These are phyloP conservation scores for Holtermannia corniformis DNA, from an alignment of 768 basidiomycete species.

Conservation along the genomic window DNA sequence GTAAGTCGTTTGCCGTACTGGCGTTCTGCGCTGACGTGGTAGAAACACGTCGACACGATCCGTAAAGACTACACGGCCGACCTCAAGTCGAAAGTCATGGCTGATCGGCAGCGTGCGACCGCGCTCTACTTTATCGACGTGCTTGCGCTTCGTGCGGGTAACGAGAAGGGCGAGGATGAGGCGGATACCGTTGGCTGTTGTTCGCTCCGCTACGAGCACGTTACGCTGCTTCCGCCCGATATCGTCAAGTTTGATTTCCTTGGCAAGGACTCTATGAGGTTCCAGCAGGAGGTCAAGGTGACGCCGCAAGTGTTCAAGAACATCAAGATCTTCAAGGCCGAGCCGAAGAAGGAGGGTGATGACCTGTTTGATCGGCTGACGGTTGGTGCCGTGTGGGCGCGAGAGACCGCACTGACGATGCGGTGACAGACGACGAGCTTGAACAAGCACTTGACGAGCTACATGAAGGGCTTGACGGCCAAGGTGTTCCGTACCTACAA, in stretches of 20 bases:
- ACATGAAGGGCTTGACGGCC: constrained; percentile 96
- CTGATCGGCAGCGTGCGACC: constrained; percentile 91
- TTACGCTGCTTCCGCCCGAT: constrained; percentile 80
- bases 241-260: constrained; percentile 91
- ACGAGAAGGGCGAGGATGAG: constrained; percentile 99
- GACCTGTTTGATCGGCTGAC: constrained; percentile 89
- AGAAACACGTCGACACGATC: constrained; percentile 86
- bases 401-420: neutral
- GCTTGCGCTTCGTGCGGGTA: constrained; percentile 93
- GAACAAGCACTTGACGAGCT: constrained; percentile 83
- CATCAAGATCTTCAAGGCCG: constrained; percentile 83
- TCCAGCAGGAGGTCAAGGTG: constrained; percentile 73
- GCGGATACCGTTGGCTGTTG: constrained; percentile 99
- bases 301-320: constrained; percentile 95
- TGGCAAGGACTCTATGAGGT: constrained; percentile 97
- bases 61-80: constrained; percentile 78
- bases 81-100: constrained; percentile 83
- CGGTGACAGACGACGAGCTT: constrained; percentile 62
- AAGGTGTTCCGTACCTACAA: constrained; percentile 99
- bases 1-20: constrained; percentile 44
- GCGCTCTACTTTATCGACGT: constrained; percentile 98
- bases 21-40: neutral
- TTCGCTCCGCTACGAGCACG: constrained; percentile 91
- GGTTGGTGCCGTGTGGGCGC: constrained; percentile 47
- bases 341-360: constrained; percentile 77